Percentiles rank a stretch among this genome's conserved stretches.
Evolutionary conservation across 2,329 filamentous ascomycete species (phyloP).

Genomic region (Cadophora gregata): DNA sequence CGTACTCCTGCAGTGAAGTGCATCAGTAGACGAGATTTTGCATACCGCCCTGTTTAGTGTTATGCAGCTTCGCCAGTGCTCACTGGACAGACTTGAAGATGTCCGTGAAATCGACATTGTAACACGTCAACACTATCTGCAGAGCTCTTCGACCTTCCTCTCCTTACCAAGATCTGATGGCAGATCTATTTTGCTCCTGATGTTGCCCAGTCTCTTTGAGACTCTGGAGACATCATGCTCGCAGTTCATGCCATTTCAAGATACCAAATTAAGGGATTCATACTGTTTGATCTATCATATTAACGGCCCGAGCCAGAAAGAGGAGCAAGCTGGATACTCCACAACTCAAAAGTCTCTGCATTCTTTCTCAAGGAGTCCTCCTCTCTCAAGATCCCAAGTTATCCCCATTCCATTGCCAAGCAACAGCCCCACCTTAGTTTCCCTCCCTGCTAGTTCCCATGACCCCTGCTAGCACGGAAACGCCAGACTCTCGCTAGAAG

Average conservation of each 20-base stretch:
- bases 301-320: no score
- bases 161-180: not conserved
- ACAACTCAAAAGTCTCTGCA: not conserved
- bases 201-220: no score
- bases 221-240: no score
- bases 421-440: no score
- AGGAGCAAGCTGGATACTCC: no score
- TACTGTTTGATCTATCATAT: no score
- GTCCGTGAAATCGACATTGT: not conserved
- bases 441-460: no score
- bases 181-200: no score
- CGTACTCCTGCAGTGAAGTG: not conserved
- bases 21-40: slow-evolving; percentile 1
- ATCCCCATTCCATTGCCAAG: slow-evolving; percentile 12
- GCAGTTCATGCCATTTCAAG: no score
- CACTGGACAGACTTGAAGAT: no score
- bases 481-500: slow-evolving; percentile 32
- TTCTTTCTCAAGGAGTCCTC: no score
- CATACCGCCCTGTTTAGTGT: not conserved
- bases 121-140: not conserved
- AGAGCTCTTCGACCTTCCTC: not conserved
- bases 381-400: not conserved
- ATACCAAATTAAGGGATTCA: no score
- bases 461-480: slow-evolving; percentile 9
- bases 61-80: not conserved